These are phyloP conservation scores for Starmerella bombicola DNA, from an alignment of 805 yeast genomes.

Conservation along the genomic window DNA sequence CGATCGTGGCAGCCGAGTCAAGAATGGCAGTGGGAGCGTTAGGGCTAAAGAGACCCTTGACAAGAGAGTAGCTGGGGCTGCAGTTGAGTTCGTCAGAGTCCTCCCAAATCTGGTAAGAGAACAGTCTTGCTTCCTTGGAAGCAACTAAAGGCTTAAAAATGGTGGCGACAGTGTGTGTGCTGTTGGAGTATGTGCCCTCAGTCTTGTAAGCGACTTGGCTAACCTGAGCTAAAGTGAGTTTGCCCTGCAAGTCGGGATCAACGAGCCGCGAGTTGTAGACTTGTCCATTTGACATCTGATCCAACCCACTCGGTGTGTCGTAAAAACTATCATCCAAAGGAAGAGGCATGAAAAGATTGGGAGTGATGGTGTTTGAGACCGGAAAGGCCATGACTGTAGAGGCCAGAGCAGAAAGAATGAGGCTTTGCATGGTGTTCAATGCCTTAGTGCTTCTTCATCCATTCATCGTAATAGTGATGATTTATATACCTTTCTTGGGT, in stretches of 20 bases:
- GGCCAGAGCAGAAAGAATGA: too few species aligned
- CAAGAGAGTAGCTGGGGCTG: conserved; percentile 23
- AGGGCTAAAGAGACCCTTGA: conserved; percentile 11
- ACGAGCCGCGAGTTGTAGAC: conserved; percentile 10
- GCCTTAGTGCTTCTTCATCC: too few species aligned
- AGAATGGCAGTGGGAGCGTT: conserved; percentile 5
- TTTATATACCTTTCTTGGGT: too few species aligned
- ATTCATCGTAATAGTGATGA: too few species aligned
- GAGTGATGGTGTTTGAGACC: too few species aligned
- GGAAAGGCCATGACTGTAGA: too few species aligned
- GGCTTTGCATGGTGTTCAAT: too few species aligned
- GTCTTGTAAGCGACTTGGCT: conserved; percentile 17
- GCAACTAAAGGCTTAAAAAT: conserved; percentile 15
- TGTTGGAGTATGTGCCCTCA: conserved; percentile 7
- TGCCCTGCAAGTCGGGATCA: not conserved
- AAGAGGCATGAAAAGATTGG: too few species aligned
- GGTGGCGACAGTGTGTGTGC: conserved; percentile 19
- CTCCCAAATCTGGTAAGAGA: conserved; percentile 23
- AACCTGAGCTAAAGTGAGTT: conserved; percentile 1
- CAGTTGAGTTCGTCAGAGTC: conserved; percentile 21
- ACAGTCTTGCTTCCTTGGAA: conserved; percentile 9
- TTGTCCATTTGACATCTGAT: conserved; percentile 7
- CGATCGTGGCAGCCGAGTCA: conserved; percentile 8
- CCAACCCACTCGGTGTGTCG: conserved; percentile 5
- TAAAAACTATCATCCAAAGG: conserved; percentile 18